Evolutionary conservation across 2,329 filamentous ascomycete species (phyloP).

Genomic region (Fusarium sp.): DNA sequence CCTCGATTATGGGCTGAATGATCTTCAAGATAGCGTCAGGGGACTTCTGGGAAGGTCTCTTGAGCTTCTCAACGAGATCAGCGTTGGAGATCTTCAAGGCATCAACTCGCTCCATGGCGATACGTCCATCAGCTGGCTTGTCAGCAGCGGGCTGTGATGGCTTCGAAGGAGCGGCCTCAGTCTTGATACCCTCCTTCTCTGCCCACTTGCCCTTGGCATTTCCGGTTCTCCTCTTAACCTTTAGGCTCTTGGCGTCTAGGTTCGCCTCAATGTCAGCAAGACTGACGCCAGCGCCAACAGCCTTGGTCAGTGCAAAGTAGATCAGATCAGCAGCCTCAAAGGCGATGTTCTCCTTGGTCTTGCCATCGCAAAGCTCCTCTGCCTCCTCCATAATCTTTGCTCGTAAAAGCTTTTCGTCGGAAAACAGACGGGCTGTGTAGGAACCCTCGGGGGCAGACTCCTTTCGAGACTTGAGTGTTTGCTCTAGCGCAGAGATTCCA

Average conservation of each 20-base stretch:
- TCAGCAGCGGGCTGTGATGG: conserved; percentile 45
- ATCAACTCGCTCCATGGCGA: conserved; percentile 85
- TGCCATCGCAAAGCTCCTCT: conserved; percentile 90
- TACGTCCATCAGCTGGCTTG: conserved; percentile 62
- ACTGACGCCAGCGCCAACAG: conserved; percentile 83
- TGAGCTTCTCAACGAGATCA: conserved; percentile 78
- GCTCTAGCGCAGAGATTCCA: conserved; percentile 86
- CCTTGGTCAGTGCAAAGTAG: conserved; percentile 95
- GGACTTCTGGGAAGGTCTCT: conserved; percentile 92
- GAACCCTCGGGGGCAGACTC: conserved; percentile 86
- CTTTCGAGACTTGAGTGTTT: conserved; percentile 86
- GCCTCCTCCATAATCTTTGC: conserved; percentile 99
- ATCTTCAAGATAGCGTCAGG: conserved; percentile 94
- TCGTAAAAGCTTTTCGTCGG: conserved; percentile 85
- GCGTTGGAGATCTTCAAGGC: conserved; percentile 71
- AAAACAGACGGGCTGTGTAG: conserved; percentile 93
- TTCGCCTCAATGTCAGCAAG: conserved; percentile 92
- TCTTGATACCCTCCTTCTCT: conserved; percentile 78
- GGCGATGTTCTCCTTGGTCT: conserved; percentile 83
- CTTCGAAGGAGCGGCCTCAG: conserved; percentile 51
- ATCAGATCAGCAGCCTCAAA: conserved; percentile 96
- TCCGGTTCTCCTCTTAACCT: conserved; percentile 91
- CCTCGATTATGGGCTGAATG: conserved; percentile 89
- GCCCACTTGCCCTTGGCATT: conserved; percentile 96
- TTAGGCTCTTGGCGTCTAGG: conserved; percentile 92